A percentile compares a stretch with the other conserved stretches of the same genome.
These are phyloP conservation scores for Colletotrichum sp. DNA, from an alignment of 2,329 filamentous ascomycete genomes.

Conservation along the genomic window DNA sequence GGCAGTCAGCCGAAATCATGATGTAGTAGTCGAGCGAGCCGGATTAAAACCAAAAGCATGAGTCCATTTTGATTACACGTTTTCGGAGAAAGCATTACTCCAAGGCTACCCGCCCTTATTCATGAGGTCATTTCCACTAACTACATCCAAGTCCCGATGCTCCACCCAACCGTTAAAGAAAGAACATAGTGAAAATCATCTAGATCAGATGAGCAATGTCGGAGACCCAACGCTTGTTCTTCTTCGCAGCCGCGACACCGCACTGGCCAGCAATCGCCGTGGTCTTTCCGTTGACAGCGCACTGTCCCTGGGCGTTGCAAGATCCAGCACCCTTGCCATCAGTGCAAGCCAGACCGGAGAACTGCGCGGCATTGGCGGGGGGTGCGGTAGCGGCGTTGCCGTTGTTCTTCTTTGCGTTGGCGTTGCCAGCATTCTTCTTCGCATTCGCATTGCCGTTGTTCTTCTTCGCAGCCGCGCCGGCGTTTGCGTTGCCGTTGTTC, in stretches of 20 bases:
- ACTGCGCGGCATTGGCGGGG: background rate
- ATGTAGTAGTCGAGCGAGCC: background rate
- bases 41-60: background rate
- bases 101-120: background rate
- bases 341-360: constrained; percentile 10
- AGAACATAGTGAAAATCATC: background rate
- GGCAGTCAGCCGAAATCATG: background rate
- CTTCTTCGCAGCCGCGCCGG: background rate
- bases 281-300: constrained; percentile 16
- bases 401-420: background rate
- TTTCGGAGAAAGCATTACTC: background rate
- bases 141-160: background rate
- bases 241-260: constrained; percentile 5
- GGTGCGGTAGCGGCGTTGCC: background rate
- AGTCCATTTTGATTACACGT: background rate
- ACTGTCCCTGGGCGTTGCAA: constrained; percentile 6
- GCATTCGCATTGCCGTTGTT: background rate
- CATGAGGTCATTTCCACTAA: background rate
- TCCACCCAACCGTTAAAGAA: background rate
- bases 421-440: background rate
- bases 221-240: background rate
- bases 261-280: constrained; percentile 12
- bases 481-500: background rate
- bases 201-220: background rate
- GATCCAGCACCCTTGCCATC: constrained; percentile 13